These are phyloP conservation scores for Whalleya microplaca DNA, from an alignment of 2,329 filamentous ascomycete species.

Conservation along the genomic window DNA sequence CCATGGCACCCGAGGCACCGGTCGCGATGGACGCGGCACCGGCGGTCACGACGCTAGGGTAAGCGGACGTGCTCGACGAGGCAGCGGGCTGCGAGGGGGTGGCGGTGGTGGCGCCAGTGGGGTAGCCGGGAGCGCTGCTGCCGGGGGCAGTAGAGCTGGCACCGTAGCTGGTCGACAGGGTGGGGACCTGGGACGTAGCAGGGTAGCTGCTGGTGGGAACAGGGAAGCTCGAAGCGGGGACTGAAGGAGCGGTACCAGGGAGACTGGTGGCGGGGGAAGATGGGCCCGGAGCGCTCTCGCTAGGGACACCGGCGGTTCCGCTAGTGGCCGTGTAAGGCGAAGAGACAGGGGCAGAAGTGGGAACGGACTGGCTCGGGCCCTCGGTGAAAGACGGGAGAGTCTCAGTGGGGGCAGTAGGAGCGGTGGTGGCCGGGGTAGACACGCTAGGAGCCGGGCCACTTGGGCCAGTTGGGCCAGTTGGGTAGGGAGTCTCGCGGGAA, in stretches of 20 bases:
- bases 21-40: constrained; percentile 25
- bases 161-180: constrained; percentile 20
- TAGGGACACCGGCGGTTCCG: not conserved
- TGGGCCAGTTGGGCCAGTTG: constrained; percentile 42
- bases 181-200: not conserved
- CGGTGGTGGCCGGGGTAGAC: no score
- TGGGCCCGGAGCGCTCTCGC: constrained; percentile 4
- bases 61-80: constrained; percentile 10
- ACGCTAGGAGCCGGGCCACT: no score
- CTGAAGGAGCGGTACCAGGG: not conserved
- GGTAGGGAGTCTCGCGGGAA: not conserved
- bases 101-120: not conserved
- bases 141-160: constrained; percentile 60
- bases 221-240: not conserved
- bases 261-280: constrained; percentile 3
- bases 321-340: no score
- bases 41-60: constrained; percentile 23
- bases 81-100: not conserved
- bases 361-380: no score
- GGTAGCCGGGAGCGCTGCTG: constrained; percentile 46
- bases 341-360: no score
- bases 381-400: no score
- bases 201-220: constrained; percentile 10
- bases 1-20: constrained; percentile 27
- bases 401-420: no score